Evolutionary conservation across 139 green algal species (phyloP), one percentile per base, ranked within the genome.

Genomic region (Chlorella ohadii): DNA sequence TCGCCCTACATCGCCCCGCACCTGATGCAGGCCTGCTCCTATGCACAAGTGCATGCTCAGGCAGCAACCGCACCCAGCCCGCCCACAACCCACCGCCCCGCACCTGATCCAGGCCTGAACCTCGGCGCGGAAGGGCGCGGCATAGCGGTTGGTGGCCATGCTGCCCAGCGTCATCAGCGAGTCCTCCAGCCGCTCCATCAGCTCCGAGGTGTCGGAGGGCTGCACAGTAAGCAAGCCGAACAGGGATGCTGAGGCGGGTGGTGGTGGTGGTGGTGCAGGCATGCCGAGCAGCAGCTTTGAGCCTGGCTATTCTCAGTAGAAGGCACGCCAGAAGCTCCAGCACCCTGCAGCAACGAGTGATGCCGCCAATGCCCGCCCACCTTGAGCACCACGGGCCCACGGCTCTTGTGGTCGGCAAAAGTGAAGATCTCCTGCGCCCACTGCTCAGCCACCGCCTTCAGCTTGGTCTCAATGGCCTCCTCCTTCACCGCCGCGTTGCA

Each of bases 181-280:
- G 84, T 99, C 96, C 91, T 99, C 96, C 77, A 98, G 92, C 86
- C 96, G 96, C 90, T 98, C 96, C 75, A 99, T 92, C 41, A 99
- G 91, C 88, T 98, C 96, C 13, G 92, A 92, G 13, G 95, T 98
- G 79, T 98, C 96, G 20, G 90, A 80, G 28, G 89, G 84, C 86
- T 92, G 85, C 68, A 71, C 27, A 19, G 51, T 6, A 17, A 31
- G 55, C 44, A 38, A 55, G 27, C n/a, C 23, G 28, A 27, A 20
- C 28, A 70, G 15, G 28, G 64, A 7, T n/a, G 17, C n/a, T n/a
- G n/a, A n/a, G n/a, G n/a, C n/a, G n/a, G n/a, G n/a, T n/a, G n/a
- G n/a, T n/a, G n/a, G n/a, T n/a, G n/a, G n/a, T n/a, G n/a, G n/a
- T n/a, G n/a, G n/a, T n/a, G n/a, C n/a, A n/a, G n/a, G n/a, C n/a